These are phyloP conservation scores for Globisporangium echinulatum DNA, from an alignment of 352 stramenopile species.

Conservation along the genomic window DNA sequence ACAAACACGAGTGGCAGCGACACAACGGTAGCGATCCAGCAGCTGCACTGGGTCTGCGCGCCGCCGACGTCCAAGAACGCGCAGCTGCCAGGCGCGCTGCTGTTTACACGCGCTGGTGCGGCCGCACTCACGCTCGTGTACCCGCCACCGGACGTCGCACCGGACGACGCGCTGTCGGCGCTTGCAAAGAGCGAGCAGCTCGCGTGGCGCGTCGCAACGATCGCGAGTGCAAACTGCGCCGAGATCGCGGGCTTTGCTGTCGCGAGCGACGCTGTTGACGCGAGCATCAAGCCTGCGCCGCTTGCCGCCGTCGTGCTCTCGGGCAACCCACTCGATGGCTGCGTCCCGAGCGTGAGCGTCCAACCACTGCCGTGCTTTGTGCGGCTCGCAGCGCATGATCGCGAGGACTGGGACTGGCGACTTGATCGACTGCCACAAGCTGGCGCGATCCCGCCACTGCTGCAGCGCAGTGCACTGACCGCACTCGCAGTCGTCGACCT, in stretches of 20 bases:
- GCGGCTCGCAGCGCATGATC: constrained; percentile 40
- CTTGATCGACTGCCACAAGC: constrained; percentile 26
- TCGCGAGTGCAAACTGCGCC: constrained; percentile 41
- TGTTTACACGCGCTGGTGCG: constrained; percentile 29
- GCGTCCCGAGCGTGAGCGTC: constrained; percentile 50
- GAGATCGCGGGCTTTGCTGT: constrained; percentile 43
- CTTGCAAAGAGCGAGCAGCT: constrained; percentile 56
- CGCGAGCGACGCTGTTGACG: constrained; percentile 50
- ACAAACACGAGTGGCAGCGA: background rate
- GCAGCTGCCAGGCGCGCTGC: constrained; percentile 41
- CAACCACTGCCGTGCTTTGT: constrained; percentile 62
- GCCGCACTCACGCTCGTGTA: constrained; percentile 33
- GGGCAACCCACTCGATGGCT: constrained; percentile 67
- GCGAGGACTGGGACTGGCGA: constrained; percentile 71
- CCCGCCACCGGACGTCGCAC: constrained; percentile 19
- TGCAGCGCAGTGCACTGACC: constrained; percentile 50
- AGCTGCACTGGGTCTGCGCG: constrained; percentile 59
- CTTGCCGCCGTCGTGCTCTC: constrained; percentile 61
- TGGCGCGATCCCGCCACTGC: constrained; percentile 29
- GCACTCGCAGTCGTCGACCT: constrained; percentile 38
- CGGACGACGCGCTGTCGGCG: constrained; percentile 44
- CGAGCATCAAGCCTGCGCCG: constrained; percentile 37
- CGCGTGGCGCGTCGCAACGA: constrained; percentile 35
- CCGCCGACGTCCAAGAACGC: constrained; percentile 48
- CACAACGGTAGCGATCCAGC: constrained; percentile 19